Base-by-base conservation (phyloP, 345 rosid species). In the Murraya paniculata region DNA sequence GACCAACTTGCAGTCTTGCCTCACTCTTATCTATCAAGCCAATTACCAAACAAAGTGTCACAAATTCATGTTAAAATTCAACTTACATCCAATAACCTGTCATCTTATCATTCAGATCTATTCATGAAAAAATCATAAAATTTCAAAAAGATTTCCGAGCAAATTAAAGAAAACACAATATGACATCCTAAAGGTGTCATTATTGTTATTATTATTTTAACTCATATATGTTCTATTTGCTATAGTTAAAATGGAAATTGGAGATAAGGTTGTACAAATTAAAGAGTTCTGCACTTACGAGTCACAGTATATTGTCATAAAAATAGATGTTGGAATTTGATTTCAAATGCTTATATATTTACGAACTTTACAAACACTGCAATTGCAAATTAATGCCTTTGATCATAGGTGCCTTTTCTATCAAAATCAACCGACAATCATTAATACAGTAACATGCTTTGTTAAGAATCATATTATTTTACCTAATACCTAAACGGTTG, bases 1-100 rank as follows among this genome's bases (percentile, higher is more conserved):
- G 74, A 55, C 57, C 81, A 73, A 74, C 77, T 60, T 74, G 39
- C 75, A 27, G 9, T 5, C 19, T 5, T 45, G 45, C 69, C 41
- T 60, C 36, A 38, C 24, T 74, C 57, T 31, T 39, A 39, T 39
- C 45, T 6, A 62, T 74, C 38, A 10, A 62, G 45, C 77, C 57
- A 45, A 30, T 62, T 28, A 75, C 71, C 78, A 64, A 41, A 48
- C 71, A 19, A 30, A 6, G 18, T 22, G 5, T 56, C 41, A 45
- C 58, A 48, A 33, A 9, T 68, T 39, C 27, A 30, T 30, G 38
- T 16, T 70, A 25, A 7, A 6, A 33, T 30, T 55, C 74, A 71
- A 71, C 10, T 71, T 10, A 7, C 41, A 53, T 56, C n/a, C 62
- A 22, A 13, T 18, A 61, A 56, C 48, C 7, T 21, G 4, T 9